Conservation (phyloP, 345 rosid species). For the Syzygium jambos region DNA sequence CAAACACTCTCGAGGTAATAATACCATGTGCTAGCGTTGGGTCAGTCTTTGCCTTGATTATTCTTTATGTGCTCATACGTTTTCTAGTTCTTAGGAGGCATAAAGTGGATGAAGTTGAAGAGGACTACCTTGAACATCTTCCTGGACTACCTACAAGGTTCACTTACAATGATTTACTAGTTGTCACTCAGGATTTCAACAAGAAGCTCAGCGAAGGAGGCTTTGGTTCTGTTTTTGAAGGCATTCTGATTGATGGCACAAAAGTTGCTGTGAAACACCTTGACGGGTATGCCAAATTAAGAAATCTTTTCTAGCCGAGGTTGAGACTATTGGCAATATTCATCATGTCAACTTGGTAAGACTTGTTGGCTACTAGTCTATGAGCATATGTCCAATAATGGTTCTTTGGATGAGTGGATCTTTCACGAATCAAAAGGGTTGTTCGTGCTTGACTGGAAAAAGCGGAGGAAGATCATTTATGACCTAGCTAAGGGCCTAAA, state of each 20-base stretch:
- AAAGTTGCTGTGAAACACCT: conserved; percentile 23
- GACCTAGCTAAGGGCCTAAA: conserved; percentile 25
- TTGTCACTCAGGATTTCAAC: conserved; percentile 4
- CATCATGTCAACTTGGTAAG: conserved; percentile 27
- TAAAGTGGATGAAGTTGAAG: background rate
- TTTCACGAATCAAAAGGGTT: background rate
- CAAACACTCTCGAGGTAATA: background rate
- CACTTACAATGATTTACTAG: conserved; percentile 7
- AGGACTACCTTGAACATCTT: conserved; percentile 10
- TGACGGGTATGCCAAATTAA: conserved; percentile 5
- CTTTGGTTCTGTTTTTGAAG: conserved; percentile 25
- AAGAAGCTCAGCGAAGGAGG: conserved; percentile 22
- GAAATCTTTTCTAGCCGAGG: conserved; percentile 22
- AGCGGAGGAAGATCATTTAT: conserved; percentile 17
- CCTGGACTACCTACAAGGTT: conserved; percentile 13
- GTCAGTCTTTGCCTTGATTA: background rate
- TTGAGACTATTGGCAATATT: conserved; percentile 20
- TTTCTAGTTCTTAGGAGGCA: background rate
- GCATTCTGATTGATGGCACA: conserved; percentile 6
- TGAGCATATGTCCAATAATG: conserved; percentile 16
- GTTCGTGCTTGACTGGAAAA: conserved; percentile 8
- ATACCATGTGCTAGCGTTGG: background rate
- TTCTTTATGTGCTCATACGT: background rate
- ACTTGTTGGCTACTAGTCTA: conserved; percentile 15
- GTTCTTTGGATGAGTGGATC: conserved; percentile 21